These are phyloP conservation scores for Cutaneotrichosporon dermatis DNA, from an alignment of 1,284 basidiomycete species.

Conservation along the genomic window DNA sequence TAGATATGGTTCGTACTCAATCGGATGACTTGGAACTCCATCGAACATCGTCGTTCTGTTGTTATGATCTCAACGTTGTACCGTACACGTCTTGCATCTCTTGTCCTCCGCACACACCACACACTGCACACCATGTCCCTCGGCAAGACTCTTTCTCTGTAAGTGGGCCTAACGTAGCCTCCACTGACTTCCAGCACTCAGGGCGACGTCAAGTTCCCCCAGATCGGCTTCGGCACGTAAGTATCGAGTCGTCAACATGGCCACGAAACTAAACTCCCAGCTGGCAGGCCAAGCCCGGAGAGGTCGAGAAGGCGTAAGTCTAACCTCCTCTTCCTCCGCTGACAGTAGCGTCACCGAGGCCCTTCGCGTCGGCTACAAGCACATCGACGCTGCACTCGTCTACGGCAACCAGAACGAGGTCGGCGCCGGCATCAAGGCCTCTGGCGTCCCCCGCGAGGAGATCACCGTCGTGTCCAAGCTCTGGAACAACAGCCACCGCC, in stretches of 20 bases:
- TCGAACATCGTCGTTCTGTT: no score
- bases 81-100: no score
- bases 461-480: slow-evolving; percentile 73
- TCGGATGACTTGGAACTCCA: no score
- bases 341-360: slow-evolving; percentile 58
- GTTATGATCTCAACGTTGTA: no score
- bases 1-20: no score
- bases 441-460: slow-evolving; percentile 72
- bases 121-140: no score
- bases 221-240: slow-evolving; percentile 74
- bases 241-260: no score
- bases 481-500: slow-evolving; percentile 37
- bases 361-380: slow-evolving; percentile 67
- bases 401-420: slow-evolving; percentile 72
- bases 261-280: background rate
- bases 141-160: no score
- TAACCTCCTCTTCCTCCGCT: background rate
- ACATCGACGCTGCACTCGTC: slow-evolving; percentile 71
- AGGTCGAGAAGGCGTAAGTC: slow-evolving; percentile 56
- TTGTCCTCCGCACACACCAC: no score
- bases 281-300: slow-evolving; percentile 54
- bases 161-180: no score
- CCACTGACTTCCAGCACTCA: no score
- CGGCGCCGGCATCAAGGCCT: slow-evolving; percentile 63
- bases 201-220: slow-evolving; percentile 53